Base-by-base conservation (phyloP, 768 basidiomycete genomes). In the Xanthoconium stramineum region DNA sequence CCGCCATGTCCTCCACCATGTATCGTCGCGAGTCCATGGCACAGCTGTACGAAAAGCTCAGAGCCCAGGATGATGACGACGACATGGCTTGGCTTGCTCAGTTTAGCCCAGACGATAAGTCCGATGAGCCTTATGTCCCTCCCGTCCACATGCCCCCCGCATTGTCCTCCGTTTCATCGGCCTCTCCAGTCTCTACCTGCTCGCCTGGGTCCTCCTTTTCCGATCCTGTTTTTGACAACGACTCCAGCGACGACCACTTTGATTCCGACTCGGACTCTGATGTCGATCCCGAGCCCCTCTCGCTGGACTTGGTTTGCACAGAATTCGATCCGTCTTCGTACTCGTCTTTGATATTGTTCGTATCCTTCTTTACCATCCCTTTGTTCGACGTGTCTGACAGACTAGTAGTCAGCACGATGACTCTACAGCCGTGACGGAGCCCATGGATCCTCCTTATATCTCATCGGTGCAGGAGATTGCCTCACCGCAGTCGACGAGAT, bases 11-110 rank as follows among this genome's bases (percentile, higher is more conserved):
- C 33, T 68, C 70, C 19, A 50, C 71, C 50, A 19, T 73, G 43
- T 73, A 70, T 50, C 70, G 70, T 61, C 70, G 70, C 59, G 68
- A 72, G 59, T 71, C 70, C 33, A 73, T 71, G 70, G 71, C 65
- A 10, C 72, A 69, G 36, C 70, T 71, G 2, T 71, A 71, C 28
- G 72, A 71, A 43, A 71, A 71, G 47, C 70, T 71, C 24, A 68
- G 60, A 38, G 70, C 70, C 17, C 70, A 73, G 50, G 70, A 68
- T 46, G 70, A 73, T 12, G 72, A 71, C 24, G 70, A 71, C 39
- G 70, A 73, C 51, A 60, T 69, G 59, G 68, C 70, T 43, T 71
- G 70, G 70, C 70, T 71, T 15, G 71, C 70, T 19, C 70, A 73
- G 59, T 71, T 56, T 49, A 71, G 66, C 20, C 69, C 68, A 32